Conservation (phyloP, 2,329 filamentous ascomycete genomes). For the Microsporum audouinii region DNA sequence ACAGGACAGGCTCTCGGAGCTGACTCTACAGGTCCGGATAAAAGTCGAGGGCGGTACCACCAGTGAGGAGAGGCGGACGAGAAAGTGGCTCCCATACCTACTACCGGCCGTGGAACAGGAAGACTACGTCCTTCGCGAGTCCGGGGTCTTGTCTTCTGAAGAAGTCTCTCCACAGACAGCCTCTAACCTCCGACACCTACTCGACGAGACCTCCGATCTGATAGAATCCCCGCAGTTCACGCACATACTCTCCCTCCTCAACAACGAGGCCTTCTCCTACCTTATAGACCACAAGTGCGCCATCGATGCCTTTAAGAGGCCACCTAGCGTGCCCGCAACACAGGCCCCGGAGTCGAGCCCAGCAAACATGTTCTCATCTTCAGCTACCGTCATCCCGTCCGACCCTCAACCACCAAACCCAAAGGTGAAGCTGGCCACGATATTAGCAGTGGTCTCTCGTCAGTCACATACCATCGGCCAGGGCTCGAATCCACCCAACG, state of each 20-base stretch:
- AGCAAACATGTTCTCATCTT: slow-evolving; percentile 34
- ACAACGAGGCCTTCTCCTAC: slow-evolving; percentile 76
- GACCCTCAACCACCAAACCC: neutral
- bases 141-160: slow-evolving; percentile 50
- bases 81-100: slow-evolving; percentile 71
- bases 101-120: slow-evolving; percentile 72
- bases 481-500: slow-evolving; percentile 41
- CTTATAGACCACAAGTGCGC: slow-evolving; percentile 75
- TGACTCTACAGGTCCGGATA: slow-evolving; percentile 73
- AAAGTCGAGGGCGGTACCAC: slow-evolving; percentile 63
- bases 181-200: slow-evolving; percentile 60
- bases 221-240: slow-evolving; percentile 88
- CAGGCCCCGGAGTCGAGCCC: slow-evolving; percentile 37
- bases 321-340: slow-evolving; percentile 28
- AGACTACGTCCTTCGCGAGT: slow-evolving; percentile 71
- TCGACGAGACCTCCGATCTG: slow-evolving; percentile 92
- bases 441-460: slow-evolving; percentile 76
- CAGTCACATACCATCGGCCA: slow-evolving; percentile 84
- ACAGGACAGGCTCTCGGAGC: slow-evolving; percentile 64
- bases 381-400: slow-evolving; percentile 31
- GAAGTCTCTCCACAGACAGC: slow-evolving; percentile 27
- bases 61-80: slow-evolving; percentile 48
- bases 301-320: slow-evolving; percentile 59
- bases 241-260: slow-evolving; percentile 71
- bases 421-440: slow-evolving; percentile 70